Evolutionary conservation across 2,329 filamentous ascomycete species (phyloP).

Genomic region (Talaromyces verruculosus): DNA sequence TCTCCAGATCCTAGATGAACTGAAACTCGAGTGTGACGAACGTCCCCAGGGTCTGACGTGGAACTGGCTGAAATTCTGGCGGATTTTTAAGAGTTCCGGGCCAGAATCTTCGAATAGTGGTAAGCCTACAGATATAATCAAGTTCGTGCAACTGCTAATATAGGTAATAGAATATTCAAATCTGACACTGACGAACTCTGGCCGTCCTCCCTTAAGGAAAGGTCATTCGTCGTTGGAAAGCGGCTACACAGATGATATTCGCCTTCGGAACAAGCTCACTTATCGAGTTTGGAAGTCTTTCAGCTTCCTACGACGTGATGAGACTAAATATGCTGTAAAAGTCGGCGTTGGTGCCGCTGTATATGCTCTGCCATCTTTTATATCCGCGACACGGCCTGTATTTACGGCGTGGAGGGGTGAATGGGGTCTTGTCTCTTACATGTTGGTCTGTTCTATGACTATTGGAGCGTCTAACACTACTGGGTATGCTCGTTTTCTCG

Average conservation of each 20-base stretch:
- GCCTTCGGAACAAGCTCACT: constrained; percentile 34
- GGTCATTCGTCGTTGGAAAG: constrained; percentile 15
- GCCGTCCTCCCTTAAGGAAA: constrained; percentile 7
- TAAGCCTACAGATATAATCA: constrained; percentile 21
- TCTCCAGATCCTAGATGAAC: constrained; percentile 77
- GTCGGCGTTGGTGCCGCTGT: constrained; percentile 86
- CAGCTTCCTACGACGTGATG: constrained; percentile 61
- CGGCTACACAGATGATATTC: constrained; percentile 14
- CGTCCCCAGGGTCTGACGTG: constrained; percentile 65
- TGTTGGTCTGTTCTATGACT: constrained; percentile 98
- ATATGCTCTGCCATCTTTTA: constrained; percentile 86
- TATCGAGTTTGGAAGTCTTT: constrained; percentile 58
- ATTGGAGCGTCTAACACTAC: constrained; percentile 95
- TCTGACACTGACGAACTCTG: neutral
- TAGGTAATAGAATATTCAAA: constrained; percentile 8
- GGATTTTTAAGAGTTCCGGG: constrained; percentile 26
- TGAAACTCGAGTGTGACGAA: constrained; percentile 68
- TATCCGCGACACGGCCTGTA: constrained; percentile 71
- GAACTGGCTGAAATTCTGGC: constrained; percentile 87
- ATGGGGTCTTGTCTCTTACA: constrained; percentile 95
- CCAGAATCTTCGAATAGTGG: constrained; percentile 32
- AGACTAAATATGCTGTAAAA: constrained; percentile 81
- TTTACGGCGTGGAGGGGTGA: constrained; percentile 91
- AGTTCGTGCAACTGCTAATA: neutral
- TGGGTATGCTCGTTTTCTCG: constrained; percentile 78